Conservation (phyloP, 192 early-diverging fungal species). For the Phycomyces nitens region DNA sequence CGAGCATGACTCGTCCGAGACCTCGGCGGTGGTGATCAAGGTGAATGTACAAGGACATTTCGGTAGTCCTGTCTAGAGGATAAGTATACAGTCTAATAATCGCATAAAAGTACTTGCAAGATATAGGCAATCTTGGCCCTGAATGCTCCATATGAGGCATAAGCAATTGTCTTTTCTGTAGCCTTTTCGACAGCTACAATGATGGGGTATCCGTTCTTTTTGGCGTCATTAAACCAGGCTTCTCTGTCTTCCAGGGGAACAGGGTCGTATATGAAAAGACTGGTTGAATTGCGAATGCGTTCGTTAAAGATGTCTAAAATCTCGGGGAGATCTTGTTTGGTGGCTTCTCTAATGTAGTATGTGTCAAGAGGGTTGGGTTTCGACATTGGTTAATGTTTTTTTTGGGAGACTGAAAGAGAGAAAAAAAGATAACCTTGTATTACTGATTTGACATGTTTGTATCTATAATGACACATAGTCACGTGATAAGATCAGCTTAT, state of each 20-base stretch:
- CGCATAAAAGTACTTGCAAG: constrained; percentile 1
- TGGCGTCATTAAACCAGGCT: constrained; percentile 38
- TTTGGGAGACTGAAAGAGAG: background rate
- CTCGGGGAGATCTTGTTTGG: constrained; percentile 32
- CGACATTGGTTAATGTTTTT: constrained; percentile 4
- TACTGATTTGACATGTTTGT: too few species aligned
- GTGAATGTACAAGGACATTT: constrained; percentile 52
- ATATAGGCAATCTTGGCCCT: constrained; percentile 18
- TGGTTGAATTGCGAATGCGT: constrained; percentile 38
- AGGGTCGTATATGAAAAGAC: constrained; percentile 41
- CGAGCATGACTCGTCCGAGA: constrained; percentile 36
- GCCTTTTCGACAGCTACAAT: constrained; percentile 38
- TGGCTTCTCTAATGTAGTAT: constrained; percentile 38
- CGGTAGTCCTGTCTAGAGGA: constrained; percentile 36
- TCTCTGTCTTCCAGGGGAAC: constrained; percentile 37
- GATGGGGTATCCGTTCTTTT: constrained; percentile 42
- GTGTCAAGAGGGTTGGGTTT: constrained; percentile 18
- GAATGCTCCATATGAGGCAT: constrained; percentile 22
- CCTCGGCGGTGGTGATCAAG: constrained; percentile 43
- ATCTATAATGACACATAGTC: too few species aligned
- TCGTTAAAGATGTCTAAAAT: constrained; percentile 51
- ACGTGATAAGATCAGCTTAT: too few species aligned
- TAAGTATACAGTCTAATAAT: background rate
- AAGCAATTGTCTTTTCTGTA: constrained; percentile 21
- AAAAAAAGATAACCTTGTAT: background rate